These are phyloP conservation scores for Candida sithepensis DNA, from an alignment of 805 yeast genomes.

Conservation along the genomic window DNA sequence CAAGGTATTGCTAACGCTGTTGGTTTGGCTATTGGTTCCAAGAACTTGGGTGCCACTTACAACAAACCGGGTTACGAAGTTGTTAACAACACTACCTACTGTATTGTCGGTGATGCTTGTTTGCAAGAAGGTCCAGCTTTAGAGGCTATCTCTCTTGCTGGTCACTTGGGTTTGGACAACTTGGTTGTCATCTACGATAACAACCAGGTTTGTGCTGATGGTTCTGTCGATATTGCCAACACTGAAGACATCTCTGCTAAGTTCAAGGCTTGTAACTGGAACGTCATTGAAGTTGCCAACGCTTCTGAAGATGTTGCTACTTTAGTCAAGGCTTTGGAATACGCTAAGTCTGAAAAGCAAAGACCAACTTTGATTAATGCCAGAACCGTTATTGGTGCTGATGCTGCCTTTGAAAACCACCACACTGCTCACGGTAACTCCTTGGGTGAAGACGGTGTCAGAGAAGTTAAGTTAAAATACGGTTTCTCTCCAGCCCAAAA, in stretches of 20 bases:
- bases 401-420: conserved; percentile 81
- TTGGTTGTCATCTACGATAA: conserved; percentile 94
- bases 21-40: conserved; percentile 93
- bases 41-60: conserved; percentile 85
- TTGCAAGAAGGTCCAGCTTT: conserved; percentile 96
- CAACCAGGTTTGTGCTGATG: conserved; percentile 96
- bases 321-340: conserved; percentile 55
- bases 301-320: conserved; percentile 83
- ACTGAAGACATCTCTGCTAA: conserved; percentile 88
- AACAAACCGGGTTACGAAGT: conserved; percentile 80
- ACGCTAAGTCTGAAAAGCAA: conserved; percentile 28
- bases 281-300: conserved; percentile 61
- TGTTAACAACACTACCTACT: conserved; percentile 72
- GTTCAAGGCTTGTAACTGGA: conserved; percentile 94
- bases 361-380: conserved; percentile 83
- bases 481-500: conserved; percentile 86
- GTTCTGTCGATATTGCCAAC: conserved; percentile 84
- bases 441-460: conserved; percentile 86
- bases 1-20: conserved; percentile 97
- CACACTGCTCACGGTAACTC: conserved; percentile 96
- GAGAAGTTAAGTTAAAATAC: conserved; percentile 73
- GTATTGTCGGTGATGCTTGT: conserved; percentile 95
- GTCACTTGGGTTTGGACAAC: conserved; percentile 89
- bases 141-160: conserved; percentile 93
- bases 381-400: conserved; percentile 90